Percentiles rank a stretch among this genome's conserved stretches.
phyloP scores from a whole-genome alignment of 2,329 filamentous ascomycete species.

The Aspergillus carbonarius region DNA sequence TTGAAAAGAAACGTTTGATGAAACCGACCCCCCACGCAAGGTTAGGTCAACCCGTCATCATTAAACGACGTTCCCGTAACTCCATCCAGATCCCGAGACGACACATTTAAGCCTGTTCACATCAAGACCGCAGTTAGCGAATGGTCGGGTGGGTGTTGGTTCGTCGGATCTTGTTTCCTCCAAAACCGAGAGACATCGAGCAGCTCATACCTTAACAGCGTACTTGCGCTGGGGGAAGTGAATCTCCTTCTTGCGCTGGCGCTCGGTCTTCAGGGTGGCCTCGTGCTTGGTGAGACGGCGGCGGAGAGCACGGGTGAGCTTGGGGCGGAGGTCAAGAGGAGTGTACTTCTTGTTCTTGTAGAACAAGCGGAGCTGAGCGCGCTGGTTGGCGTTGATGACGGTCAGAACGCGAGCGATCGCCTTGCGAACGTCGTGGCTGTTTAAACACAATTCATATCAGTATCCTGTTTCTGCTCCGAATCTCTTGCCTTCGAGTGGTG shows the following conservation, averaged over 20 bases:
- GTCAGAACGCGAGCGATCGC: constrained; percentile 98
- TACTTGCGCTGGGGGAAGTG: constrained; percentile 99
- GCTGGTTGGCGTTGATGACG: constrained; percentile 99
- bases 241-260: constrained; percentile 91
- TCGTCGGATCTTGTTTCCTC: background rate
- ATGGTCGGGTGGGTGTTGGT: background rate
- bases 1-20: constrained; percentile 22
- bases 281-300: constrained; percentile 92
- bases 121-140: constrained; percentile 6
- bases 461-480: constrained; percentile 8
- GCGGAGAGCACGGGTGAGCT: constrained; percentile 97
- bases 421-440: constrained; percentile 97
- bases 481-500: background rate
- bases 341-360: constrained; percentile 99
- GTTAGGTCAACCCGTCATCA: constrained; percentile 33
- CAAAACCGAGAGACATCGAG: background rate
- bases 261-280: constrained; percentile 78
- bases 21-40: constrained; percentile 32
- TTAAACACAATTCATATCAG: constrained; percentile 28
- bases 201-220: constrained; percentile 82
- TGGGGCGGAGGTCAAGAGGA: constrained; percentile 95
- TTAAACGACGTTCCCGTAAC: constrained; percentile 36
- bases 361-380: constrained; percentile 95
- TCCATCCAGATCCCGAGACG: constrained; percentile 37
- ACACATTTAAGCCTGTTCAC: constrained; percentile 33